Base-by-base conservation (phyloP, 2,329 filamentous ascomycete species). In the Mollisia scopiformis region DNA sequence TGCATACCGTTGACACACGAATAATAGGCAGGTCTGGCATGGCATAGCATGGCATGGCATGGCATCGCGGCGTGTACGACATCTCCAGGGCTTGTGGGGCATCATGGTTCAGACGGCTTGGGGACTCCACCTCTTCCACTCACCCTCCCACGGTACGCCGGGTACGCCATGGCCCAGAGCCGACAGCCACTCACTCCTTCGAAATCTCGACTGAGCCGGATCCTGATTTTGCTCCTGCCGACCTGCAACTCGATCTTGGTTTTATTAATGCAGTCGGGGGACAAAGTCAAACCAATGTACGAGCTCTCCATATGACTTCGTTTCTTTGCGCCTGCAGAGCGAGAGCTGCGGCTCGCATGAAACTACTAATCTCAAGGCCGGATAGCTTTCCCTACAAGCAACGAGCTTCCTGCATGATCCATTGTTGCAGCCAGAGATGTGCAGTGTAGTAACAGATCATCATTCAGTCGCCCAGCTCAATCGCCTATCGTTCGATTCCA, bases 1-100 rank as follows among this genome's bases (percentile, higher is more conserved):
- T 30, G 21, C 27, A 19, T 43, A 37, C 37, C 39, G 35, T 53
- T 58, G 47, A 58, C 56, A 58, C 47, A 53, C 56, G 56, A 58
- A 58, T 58, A 43, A 47, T 14, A 52, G 35, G 1, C 39, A 51
- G 55, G 13, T 14, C 19, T 56, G 33, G 47, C 19, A 47, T 41
- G 52, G 35, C 35, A 55, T 46, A 3, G 25, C 14, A 31, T 3
- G n/a, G n/a, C n/a, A n/a, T n/a, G n/a, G n/a, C n/a, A n/a, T 35
- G 31, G 31, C 31, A 8, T 13, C 23, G 14, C 16, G 43, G 43
- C 23, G 25, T 47, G 25, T 47, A 28, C 11, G 43, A 27, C 23
- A 47, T 47, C n/a, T 37, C n/a, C n/a, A n/a, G n/a, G n/a, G n/a
- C n/a, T n/a, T n/a, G n/a, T n/a, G n/a, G 39, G 39, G 8, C 16